Evolutionary conservation across 2,329 filamentous ascomycete genomes (phyloP), one percentile per base, ranked within the genome.

Genomic region (Diaporthe nobilis): DNA sequence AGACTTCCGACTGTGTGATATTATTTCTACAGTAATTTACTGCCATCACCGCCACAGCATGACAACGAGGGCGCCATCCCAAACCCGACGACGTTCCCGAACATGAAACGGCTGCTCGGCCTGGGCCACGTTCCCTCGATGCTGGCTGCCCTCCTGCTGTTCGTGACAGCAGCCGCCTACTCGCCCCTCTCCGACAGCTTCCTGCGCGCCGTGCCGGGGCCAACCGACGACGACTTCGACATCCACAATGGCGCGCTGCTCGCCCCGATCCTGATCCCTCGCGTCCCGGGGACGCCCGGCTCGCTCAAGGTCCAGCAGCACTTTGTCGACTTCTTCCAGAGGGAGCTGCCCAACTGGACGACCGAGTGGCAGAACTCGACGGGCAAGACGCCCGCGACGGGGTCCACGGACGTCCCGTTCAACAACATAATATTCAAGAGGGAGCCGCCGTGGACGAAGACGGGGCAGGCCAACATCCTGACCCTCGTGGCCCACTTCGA

Each of bases 401-500:
- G 92, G 8, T 88, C 92, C 75, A 88, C 88, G 73, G 88, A 94
- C 9, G 87, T 98, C 0, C 95, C 95, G 0, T 98, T 99, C 83
- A 87, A 91, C 72, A 99, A 98, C 82, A 88, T 98, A 74, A 94
- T 98, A 76, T 92, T 96, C 75, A 93, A 92, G 49, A 91, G 96
- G 72, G 96, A 98, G 84, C 97, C 97, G 70, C 97, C 97, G 1
- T 97, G 95, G 91, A 87, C 92, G 0, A 85, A 88, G 8, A 84
- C 86, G 0, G 96, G 96, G 1, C 93, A 98, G 79, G 92, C 97
- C 3, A 92, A 93, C 57, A 88, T 95, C 67, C 86, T 98, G 81
- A 96, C 95, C 20, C 88, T 99, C 73, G 97, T 96, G 9, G 97
- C 97, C 55, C 97, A 99, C 83, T 98, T 98, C 83, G 97, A 99